These are phyloP conservation scores for Abrus precatorius DNA, from an alignment of 306 rosid species.

Conservation along the genomic window DNA sequence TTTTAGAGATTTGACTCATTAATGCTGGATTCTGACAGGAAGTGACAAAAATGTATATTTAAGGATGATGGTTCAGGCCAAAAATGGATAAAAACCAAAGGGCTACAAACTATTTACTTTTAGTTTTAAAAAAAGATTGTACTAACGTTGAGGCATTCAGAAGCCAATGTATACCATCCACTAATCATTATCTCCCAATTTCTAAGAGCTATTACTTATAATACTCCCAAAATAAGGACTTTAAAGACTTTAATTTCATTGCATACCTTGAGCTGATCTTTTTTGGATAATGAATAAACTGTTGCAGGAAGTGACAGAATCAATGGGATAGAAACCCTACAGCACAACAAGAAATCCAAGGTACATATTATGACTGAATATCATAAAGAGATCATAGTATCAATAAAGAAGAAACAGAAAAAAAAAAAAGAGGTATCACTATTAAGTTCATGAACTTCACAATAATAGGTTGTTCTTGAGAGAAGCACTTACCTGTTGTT, in stretches of 20 bases:
- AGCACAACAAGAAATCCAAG: conserved; percentile 47
- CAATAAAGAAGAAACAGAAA: conserved; percentile 39
- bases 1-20: neutral
- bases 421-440: conserved; percentile 9
- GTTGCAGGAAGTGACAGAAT: conserved; percentile 85
- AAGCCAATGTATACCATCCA: conserved; percentile 10
- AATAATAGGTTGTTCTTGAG: conserved; percentile 1
- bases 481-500: conserved; percentile 72
- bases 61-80: neutral
- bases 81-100: conserved; percentile 16
- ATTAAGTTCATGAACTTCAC: conserved; percentile 26
- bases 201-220: conserved; percentile 1
- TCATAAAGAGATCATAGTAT: conserved; percentile 2
- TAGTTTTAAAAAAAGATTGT: neutral
- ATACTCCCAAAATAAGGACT: conserved; percentile 14
- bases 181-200: conserved; percentile 28
- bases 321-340: conserved; percentile 86
- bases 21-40: conserved; percentile 3
- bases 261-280: conserved; percentile 85
- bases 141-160: conserved; percentile 9
- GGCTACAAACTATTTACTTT: neutral
- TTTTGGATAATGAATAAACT: conserved; percentile 81
- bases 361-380: conserved; percentile 23
- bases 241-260: conserved; percentile 25
- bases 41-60: neutral